phyloP scores from a whole-genome alignment of 108 stramenopile species.

The Skeletonema tropicum region DNA sequence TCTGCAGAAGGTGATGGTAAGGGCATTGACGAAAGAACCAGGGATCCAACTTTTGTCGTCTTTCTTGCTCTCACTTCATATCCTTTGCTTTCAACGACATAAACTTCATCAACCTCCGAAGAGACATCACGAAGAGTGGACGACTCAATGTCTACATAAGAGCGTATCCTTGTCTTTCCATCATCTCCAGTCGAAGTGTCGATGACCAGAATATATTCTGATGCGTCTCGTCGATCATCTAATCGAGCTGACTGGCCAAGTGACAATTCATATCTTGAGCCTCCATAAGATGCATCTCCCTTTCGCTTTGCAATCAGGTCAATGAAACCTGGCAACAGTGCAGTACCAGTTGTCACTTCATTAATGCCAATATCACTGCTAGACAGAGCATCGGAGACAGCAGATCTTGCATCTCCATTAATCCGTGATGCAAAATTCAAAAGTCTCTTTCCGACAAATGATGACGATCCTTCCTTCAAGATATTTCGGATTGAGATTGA shows the following conservation, averaged over 20 bases:
- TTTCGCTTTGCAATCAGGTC: slow-evolving; percentile 70
- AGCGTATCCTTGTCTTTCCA: slow-evolving; percentile 56
- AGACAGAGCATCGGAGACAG: slow-evolving; percentile 34
- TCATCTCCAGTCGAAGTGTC: slow-evolving; percentile 70
- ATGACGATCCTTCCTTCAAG: slow-evolving; percentile 15
- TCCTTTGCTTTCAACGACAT: slow-evolving; percentile 60
- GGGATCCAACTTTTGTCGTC: slow-evolving; percentile 44
- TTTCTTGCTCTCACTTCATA: slow-evolving; percentile 59
- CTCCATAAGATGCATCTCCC: slow-evolving; percentile 65
- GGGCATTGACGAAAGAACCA: slow-evolving; percentile 56
- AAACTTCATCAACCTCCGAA: slow-evolving; percentile 42
- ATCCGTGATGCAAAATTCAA: slow-evolving; percentile 52
- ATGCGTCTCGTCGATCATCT: slow-evolving; percentile 39
- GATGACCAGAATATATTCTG: slow-evolving; percentile 54
- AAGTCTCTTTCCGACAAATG: slow-evolving; percentile 26
- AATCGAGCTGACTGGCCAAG: slow-evolving; percentile 44
- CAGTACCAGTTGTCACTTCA: slow-evolving; percentile 40
- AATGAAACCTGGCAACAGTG: slow-evolving; percentile 63
- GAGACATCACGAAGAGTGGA: slow-evolving; percentile 33
- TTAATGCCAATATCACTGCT: slow-evolving; percentile 2
- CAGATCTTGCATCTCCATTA: slow-evolving; percentile 25
- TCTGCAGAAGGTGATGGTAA: slow-evolving; percentile 55
- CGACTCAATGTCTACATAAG: slow-evolving; percentile 49
- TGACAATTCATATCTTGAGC: slow-evolving; percentile 58
- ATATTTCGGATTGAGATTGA: slow-evolving; percentile 36